phyloP scores from a whole-genome alignment of 805 yeast species.

The Kuraishia floccosa region DNA sequence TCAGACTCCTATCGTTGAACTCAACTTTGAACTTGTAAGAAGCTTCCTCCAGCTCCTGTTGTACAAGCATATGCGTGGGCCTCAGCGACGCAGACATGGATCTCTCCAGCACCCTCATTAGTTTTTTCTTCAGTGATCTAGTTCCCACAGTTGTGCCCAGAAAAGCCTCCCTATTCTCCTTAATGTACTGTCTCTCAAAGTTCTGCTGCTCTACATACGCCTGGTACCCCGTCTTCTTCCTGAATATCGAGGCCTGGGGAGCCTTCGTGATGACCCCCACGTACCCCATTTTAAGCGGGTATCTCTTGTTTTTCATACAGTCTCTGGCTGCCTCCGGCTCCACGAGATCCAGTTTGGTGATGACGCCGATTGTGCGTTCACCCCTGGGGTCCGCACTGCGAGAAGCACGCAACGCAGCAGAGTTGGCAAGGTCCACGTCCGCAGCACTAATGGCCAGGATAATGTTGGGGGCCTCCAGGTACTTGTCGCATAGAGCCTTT shows the following conservation, averaged over 20 bases:
- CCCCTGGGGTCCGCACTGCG: constrained; percentile 87
- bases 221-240: constrained; percentile 44
- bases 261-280: constrained; percentile 94
- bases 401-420: constrained; percentile 88
- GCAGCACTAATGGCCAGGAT: constrained; percentile 96
- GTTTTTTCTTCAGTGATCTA: constrained; percentile 58
- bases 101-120: constrained; percentile 78
- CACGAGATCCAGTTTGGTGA: constrained; percentile 88
- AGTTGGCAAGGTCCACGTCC: constrained; percentile 94
- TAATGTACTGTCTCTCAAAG: constrained; percentile 55
- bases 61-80: constrained; percentile 80
- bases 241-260: constrained; percentile 42
- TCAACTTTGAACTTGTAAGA: constrained; percentile 91
- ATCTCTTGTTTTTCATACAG: constrained; percentile 64
- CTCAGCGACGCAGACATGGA: constrained; percentile 84
- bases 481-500: constrained; percentile 69
- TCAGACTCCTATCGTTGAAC: constrained; percentile 86
- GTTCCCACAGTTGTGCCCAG: constrained; percentile 67
- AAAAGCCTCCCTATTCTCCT: constrained; percentile 47
- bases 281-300: constrained; percentile 92
- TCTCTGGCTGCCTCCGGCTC: constrained; percentile 61
- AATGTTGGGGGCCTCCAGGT: constrained; percentile 84
- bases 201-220: constrained; percentile 59
- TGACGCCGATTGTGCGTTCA: constrained; percentile 91
- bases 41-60: constrained; percentile 88